phyloP scores from a whole-genome alignment of 2,329 filamentous ascomycete species.

The Pseudocercospora cruenta region DNA sequence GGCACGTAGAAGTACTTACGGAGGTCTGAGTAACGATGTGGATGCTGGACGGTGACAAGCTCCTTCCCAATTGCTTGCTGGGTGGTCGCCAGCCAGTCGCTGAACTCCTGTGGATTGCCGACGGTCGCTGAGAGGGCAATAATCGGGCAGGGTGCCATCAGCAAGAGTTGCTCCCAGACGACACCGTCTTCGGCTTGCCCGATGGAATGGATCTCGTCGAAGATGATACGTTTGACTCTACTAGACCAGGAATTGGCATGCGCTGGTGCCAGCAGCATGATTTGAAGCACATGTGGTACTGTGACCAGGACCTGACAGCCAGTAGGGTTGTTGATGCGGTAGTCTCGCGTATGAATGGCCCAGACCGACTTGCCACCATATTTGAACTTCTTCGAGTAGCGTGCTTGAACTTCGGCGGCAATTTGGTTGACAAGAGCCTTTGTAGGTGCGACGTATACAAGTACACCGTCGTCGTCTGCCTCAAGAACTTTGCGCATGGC shows the following conservation, averaged over 20 bases:
- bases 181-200: slow-evolving; percentile 75
- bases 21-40: slow-evolving; percentile 73
- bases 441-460: slow-evolving; percentile 80
- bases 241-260: slow-evolving; percentile 70
- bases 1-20: slow-evolving; percentile 72
- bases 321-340: slow-evolving; percentile 72
- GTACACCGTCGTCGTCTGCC: slow-evolving; percentile 67
- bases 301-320: slow-evolving; percentile 77
- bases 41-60: slow-evolving; percentile 69
- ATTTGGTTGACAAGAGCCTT: slow-evolving; percentile 85
- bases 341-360: slow-evolving; percentile 77
- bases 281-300: slow-evolving; percentile 77
- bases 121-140: slow-evolving; percentile 80
- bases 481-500: slow-evolving; percentile 77
- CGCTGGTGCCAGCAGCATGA: slow-evolving; percentile 69
- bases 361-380: slow-evolving; percentile 70
- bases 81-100: slow-evolving; percentile 66
- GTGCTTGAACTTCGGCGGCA: slow-evolving; percentile 74
- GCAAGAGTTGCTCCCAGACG: slow-evolving; percentile 76
- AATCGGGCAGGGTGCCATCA: slow-evolving; percentile 75
- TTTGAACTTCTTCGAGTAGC: slow-evolving; percentile 69
- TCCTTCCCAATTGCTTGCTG: slow-evolving; percentile 66
- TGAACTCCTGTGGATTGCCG: slow-evolving; percentile 73
- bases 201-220: slow-evolving; percentile 82
- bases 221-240: slow-evolving; percentile 74